phyloP scores from a whole-genome alignment of 2,329 filamentous ascomycete genomes.

The Lasiodiplodia citricola region DNA sequence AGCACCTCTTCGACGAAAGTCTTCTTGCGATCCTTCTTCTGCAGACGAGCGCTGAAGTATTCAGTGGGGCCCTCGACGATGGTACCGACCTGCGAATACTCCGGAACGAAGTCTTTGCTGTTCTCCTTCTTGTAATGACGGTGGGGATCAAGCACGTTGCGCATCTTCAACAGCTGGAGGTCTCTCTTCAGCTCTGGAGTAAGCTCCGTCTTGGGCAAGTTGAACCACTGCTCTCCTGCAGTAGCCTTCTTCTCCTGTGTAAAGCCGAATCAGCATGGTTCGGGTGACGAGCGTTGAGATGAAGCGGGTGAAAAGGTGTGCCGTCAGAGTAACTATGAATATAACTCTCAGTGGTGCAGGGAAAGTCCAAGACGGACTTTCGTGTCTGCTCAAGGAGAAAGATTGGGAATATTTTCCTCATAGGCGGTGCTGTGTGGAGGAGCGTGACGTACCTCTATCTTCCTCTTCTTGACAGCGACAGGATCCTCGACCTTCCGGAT shows the following conservation, averaged over 20 bases:
- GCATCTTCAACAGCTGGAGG: constrained; percentile 86
- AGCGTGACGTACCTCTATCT: constrained; percentile 55
- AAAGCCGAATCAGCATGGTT: constrained; percentile 15
- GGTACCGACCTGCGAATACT: constrained; percentile 87
- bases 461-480: constrained; percentile 52
- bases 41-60: constrained; percentile 79
- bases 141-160: constrained; percentile 86
- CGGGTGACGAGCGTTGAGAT: neutral
- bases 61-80: constrained; percentile 89
- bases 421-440: constrained; percentile 45
- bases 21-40: constrained; percentile 84
- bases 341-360: constrained; percentile 71
- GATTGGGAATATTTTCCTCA: constrained; percentile 81
- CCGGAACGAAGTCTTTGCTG: constrained; percentile 72
- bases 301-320: constrained; percentile 26
- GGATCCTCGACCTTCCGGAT: constrained; percentile 61
- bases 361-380: constrained; percentile 81
- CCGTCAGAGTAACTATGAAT: constrained; percentile 81
- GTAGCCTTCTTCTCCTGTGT: constrained; percentile 64
- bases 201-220: constrained; percentile 81
- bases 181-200: constrained; percentile 88
- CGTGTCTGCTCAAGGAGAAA: constrained; percentile 73
- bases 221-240: constrained; percentile 84
- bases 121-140: constrained; percentile 88
- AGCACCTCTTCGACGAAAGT: constrained; percentile 88